Conservation (phyloP, 108 stramenopile genomes). For the Cyclotella cryptica region DNA sequence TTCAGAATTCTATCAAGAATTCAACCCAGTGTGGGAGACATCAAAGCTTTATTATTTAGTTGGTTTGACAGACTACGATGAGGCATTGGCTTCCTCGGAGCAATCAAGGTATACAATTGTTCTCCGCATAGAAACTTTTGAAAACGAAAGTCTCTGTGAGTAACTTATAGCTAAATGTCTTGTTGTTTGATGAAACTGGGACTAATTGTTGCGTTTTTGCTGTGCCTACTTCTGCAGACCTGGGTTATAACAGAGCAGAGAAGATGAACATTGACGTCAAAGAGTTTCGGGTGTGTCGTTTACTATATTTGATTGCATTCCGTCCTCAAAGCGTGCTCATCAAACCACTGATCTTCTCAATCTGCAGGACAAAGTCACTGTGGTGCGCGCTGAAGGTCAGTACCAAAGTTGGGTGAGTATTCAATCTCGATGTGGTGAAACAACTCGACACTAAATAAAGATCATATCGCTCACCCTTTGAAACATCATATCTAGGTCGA, state of each 20-base stretch:
- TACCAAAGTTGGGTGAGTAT: slow-evolving; percentile 8
- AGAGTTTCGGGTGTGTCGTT: too few species aligned
- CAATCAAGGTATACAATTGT: slow-evolving; percentile 1
- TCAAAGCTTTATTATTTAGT: slow-evolving; percentile 5
- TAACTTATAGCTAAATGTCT: too few species aligned
- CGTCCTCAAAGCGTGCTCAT: too few species aligned
- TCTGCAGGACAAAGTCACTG: too few species aligned
- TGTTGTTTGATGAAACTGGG: neutral
- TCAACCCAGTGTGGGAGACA: neutral
- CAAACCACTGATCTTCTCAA: too few species aligned
- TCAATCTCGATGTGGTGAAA: neutral
- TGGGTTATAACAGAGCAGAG: slow-evolving; percentile 21
- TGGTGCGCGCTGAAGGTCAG: neutral
- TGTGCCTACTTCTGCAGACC: neutral
- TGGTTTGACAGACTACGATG: slow-evolving; percentile 17
- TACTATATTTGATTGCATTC: too few species aligned
- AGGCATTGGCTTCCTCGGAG: slow-evolving; percentile 1
- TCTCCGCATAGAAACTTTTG: slow-evolving; percentile 8
- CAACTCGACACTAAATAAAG: neutral
- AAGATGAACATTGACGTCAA: slow-evolving; percentile 16
- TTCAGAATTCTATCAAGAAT: slow-evolving; percentile 6
- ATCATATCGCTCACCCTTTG: too few species aligned
- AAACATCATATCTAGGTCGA: neutral
- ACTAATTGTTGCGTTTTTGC: too few species aligned
- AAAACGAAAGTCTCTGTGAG: slow-evolving; percentile 12